These are phyloP conservation scores for Mycena albidolilacea DNA, from an alignment of 768 basidiomycete species.

Conservation along the genomic window DNA sequence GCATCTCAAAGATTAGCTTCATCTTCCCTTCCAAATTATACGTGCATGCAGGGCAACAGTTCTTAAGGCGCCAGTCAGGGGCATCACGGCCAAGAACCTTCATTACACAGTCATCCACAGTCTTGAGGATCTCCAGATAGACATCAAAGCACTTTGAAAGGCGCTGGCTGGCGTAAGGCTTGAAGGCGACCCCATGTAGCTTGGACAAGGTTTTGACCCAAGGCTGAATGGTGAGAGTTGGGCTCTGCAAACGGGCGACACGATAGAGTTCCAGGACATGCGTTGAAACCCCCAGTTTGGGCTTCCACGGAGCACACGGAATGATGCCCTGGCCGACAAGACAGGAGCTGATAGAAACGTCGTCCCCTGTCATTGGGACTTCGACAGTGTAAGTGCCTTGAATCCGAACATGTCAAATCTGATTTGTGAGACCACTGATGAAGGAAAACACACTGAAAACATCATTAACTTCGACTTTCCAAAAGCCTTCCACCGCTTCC, in stretches of 20 bases:
- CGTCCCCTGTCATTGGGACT: not conserved
- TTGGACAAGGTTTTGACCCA: not conserved
- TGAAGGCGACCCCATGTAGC: not conserved
- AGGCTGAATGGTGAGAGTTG: not conserved
- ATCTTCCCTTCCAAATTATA: conserved; percentile 44
- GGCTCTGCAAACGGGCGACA: not conserved
- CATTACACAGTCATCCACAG: not conserved
- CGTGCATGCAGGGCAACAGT: conserved; percentile 46
- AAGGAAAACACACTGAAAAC: no score
- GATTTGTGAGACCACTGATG: no score
- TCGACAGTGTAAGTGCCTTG: not conserved
- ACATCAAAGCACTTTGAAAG: no score
- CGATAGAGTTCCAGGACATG: not conserved
- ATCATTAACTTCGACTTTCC: no score
- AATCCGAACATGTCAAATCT: no score
- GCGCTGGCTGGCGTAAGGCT: not conserved
- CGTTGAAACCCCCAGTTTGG: not conserved
- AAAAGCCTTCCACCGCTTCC: no score
- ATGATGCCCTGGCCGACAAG: not conserved
- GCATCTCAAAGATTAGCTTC: conserved; percentile 29
- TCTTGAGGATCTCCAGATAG: not conserved
- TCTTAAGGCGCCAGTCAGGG: conserved; percentile 42
- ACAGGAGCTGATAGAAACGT: not conserved
- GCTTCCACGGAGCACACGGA: not conserved
- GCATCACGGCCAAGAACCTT: conserved; percentile 35